These are phyloP conservation scores for Chrysanthemum lavandulifolium DNA, from an alignment of 129 eudicot species.

Conservation along the genomic window DNA sequence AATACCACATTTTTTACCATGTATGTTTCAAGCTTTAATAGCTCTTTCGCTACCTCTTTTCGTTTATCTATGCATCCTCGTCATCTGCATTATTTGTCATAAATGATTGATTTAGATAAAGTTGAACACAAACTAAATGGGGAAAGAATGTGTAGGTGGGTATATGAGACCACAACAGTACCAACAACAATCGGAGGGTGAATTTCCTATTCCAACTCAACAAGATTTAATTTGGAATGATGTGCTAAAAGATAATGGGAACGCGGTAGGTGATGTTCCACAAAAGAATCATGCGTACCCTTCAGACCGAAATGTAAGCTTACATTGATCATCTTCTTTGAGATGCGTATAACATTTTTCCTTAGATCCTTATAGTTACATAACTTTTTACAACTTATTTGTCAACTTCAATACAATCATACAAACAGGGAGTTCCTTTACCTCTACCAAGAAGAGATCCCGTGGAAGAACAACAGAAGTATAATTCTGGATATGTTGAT, in stretches of 20 bases:
- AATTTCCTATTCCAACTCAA: conserved; percentile 19
- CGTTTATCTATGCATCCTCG: neutral
- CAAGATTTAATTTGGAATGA: conserved; percentile 54
- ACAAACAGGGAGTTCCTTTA: conserved; percentile 33
- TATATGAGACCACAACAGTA: conserved; percentile 35
- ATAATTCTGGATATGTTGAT: conserved; percentile 34
- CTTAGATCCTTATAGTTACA: conserved; percentile 4
- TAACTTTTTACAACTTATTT: conserved; percentile 17
- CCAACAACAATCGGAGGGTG: conserved; percentile 25
- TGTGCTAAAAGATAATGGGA: conserved; percentile 32
- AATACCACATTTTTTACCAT: neutral
- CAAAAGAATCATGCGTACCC: conserved; percentile 31
- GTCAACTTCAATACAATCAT: neutral
- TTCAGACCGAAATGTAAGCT: conserved; percentile 47
- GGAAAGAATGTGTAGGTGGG: conserved; percentile 47
- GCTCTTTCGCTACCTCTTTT: neutral
- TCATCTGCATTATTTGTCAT: conserved; percentile 14
- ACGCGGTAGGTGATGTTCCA: conserved; percentile 27
- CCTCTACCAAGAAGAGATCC: conserved; percentile 32
- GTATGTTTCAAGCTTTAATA: neutral
- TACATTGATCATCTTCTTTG: conserved; percentile 15
- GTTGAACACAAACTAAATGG: conserved; percentile 23
- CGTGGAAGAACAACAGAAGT: conserved; percentile 36
- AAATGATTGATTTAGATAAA: conserved; percentile 7
- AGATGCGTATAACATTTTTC: conserved; percentile 5